Conservation (phyloP, 2,329 filamentous ascomycete species). For the Cordyceps javanica region DNA sequence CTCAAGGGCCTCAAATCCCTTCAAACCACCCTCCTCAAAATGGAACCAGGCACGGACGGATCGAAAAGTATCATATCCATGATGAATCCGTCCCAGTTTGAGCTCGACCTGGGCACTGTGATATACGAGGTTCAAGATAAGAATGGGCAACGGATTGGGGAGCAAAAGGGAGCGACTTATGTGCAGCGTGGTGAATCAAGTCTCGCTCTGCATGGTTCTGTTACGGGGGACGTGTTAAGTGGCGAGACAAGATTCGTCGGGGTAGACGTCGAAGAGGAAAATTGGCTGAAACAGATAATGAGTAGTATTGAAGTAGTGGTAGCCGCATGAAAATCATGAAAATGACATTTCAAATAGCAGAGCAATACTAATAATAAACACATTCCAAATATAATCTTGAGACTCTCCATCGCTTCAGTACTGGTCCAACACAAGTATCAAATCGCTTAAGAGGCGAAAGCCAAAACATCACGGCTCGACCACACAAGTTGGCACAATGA, state of each 20-base stretch:
- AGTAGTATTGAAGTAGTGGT: not conserved
- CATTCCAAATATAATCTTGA: too few species aligned
- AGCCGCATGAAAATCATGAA: not conserved
- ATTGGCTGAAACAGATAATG: conserved; percentile 5
- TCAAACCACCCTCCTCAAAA: not conserved
- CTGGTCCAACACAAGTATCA: too few species aligned
- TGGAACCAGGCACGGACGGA: not conserved
- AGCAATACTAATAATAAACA: too few species aligned
- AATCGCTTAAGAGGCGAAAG: too few species aligned
- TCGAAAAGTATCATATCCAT: not conserved
- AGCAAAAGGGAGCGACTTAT: conserved; percentile 1
- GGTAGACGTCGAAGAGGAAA: conserved; percentile 6
- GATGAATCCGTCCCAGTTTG: conserved; percentile 8
- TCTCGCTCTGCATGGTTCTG: not conserved
- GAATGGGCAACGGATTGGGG: not conserved
- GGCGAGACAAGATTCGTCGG: conserved; percentile 8
- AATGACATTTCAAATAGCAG: not conserved
- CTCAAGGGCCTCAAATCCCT: not conserved
- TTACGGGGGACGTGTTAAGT: not conserved
- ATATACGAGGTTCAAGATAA: conserved; percentile 7
- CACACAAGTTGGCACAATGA: too few species aligned
- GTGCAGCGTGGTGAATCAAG: not conserved
- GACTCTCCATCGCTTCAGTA: too few species aligned
- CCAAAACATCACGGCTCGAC: too few species aligned
- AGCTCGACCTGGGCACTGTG: conserved; percentile 6